Evolutionary conservation across 2,329 filamentous ascomycete species (phyloP).

Genomic region (Claviceps sp.): DNA sequence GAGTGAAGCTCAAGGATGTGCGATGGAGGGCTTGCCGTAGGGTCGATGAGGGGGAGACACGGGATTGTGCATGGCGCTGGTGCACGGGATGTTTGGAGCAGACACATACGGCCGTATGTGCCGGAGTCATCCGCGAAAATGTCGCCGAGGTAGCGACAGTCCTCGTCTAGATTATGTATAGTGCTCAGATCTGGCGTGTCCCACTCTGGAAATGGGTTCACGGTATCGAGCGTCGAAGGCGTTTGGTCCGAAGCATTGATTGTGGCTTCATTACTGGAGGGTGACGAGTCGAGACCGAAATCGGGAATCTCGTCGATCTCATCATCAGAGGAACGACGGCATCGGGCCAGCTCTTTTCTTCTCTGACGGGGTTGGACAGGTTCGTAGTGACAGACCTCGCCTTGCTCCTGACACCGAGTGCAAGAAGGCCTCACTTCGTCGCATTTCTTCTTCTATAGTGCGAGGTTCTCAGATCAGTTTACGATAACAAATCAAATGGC

Average conservation of each 20-base stretch:
- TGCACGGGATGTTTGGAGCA: not conserved
- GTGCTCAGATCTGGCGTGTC: slow-evolving; percentile 3
- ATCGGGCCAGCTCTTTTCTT: slow-evolving; percentile 16
- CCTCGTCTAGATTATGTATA: not conserved
- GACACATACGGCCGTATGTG: not conserved
- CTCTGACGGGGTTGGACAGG: slow-evolving; percentile 28
- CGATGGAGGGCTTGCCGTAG: slow-evolving; percentile 7
- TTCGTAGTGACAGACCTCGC: slow-evolving; percentile 36
- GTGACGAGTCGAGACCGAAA: not conserved
- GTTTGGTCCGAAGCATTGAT: not conserved
- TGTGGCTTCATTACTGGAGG: not conserved
- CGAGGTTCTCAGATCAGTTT: not conserved
- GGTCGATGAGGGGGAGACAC: slow-evolving; percentile 15
- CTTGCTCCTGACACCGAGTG: slow-evolving; percentile 35
- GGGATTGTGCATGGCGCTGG: slow-evolving; percentile 10
- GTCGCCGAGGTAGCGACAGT: slow-evolving; percentile 9
- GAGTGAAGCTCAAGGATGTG: slow-evolving; percentile 35
- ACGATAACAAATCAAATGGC: not conserved
- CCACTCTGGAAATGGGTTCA: slow-evolving; percentile 10
- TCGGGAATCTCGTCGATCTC: not conserved
- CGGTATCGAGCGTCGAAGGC: slow-evolving; percentile 4
- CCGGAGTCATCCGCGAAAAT: not conserved
- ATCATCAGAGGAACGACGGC: not conserved
- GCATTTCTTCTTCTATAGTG: slow-evolving; percentile 42
- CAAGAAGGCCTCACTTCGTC: slow-evolving; percentile 39